Evolutionary conservation across 169 alveolate species (phyloP).

Genomic region (Cryptosporidium ubiquitum): DNA sequence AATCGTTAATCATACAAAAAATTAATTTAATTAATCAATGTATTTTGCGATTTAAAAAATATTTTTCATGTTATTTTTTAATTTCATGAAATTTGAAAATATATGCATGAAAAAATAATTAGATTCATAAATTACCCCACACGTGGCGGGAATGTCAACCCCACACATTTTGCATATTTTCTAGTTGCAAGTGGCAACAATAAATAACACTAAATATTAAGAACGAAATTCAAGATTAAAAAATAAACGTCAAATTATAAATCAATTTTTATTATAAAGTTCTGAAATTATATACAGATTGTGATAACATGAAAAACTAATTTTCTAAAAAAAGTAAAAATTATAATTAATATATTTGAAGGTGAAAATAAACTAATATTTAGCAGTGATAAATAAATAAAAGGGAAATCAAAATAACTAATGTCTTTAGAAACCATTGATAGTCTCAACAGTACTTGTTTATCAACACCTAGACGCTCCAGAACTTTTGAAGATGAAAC

Average conservation of each 20-base stretch:
- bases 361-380: neutral
- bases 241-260: neutral
- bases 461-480: constrained; percentile 55
- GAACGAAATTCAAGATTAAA: neutral
- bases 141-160: constrained; percentile 45
- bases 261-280: neutral
- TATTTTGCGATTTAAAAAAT: too few relatives aligned
- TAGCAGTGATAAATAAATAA: neutral
- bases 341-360: neutral
- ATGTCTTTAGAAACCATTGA: neutral
- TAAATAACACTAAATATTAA: neutral
- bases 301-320: neutral
- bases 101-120: constrained; percentile 6
- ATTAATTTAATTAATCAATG: too few relatives aligned
- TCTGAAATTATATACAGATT: neutral
- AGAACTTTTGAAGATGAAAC: constrained; percentile 25
- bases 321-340: neutral
- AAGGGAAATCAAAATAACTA: neutral
- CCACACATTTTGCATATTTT: constrained; percentile 58
- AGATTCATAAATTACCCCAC: constrained; percentile 41
- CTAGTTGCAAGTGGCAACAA: constrained; percentile 49
- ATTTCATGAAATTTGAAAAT: neutral
- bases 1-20: too few relatives aligned
- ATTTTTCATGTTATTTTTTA: neutral
- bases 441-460: neutral